phyloP scores from a whole-genome alignment of 2,329 filamentous ascomycete species.

The Zymoseptoria crescenta region DNA sequence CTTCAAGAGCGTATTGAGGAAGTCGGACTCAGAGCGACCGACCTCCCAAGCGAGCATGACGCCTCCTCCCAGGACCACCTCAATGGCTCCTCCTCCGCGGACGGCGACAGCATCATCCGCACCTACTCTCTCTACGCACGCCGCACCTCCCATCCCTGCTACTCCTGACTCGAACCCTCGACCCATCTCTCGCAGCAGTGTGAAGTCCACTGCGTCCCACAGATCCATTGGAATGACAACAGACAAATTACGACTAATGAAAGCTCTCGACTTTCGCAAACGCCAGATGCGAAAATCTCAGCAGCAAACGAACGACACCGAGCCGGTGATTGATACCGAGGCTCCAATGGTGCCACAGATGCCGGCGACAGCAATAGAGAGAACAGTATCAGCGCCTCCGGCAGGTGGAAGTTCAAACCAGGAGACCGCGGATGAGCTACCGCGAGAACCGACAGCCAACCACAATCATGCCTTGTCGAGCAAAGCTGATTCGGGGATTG shows the following conservation, averaged over 20 bases:
- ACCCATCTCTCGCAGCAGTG: constrained; percentile 29
- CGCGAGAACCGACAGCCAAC: constrained; percentile 7
- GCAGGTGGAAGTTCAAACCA: constrained; percentile 4
- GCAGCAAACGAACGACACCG: constrained; percentile 15
- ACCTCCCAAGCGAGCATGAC: constrained; percentile 27
- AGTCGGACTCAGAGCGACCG: constrained; percentile 27
- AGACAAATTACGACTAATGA: constrained; percentile 88
- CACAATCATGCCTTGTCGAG: constrained; percentile 26
- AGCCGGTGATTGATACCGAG: neutral
- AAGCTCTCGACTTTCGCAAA: constrained; percentile 82
- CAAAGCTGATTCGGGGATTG: constrained; percentile 50
- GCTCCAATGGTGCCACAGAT: neutral
- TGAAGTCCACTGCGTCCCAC: constrained; percentile 38
- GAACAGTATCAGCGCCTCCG: constrained; percentile 1
- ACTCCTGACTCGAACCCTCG: constrained; percentile 26
- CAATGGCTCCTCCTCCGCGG: constrained; percentile 4
- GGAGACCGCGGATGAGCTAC: neutral
- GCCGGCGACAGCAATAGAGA: neutral
- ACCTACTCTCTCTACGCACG: constrained; percentile 10
- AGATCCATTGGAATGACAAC: constrained; percentile 54
- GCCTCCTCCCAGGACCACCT: neutral
- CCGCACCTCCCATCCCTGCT: constrained; percentile 31
- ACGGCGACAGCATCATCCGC: constrained; percentile 1
- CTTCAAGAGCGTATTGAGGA: constrained; percentile 20
- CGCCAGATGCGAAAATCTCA: constrained; percentile 53